Evolutionary conservation across 495 filamentous ascomycete species (phyloP), one percentile per base, ranked within the genome.

Genomic region (Diplogelasinospora grovesii): DNA sequence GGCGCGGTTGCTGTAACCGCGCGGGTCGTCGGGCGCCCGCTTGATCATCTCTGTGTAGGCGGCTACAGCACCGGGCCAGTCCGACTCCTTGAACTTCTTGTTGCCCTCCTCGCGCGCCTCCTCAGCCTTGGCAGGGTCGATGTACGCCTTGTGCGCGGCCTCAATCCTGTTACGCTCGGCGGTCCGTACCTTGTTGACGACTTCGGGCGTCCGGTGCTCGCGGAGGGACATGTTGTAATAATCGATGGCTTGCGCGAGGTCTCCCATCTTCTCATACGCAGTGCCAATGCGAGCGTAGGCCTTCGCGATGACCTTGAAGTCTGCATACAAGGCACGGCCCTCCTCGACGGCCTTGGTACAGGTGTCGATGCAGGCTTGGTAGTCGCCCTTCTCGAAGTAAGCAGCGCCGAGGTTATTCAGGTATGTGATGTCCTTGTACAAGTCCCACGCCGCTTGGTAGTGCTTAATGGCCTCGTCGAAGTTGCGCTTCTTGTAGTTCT

Each of bases 11-110:
- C 83, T 87, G 71, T 90, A 99, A 16, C 93, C 92, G 45, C 92
- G 83, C 22, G 93, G 85, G 59, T 99, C 92, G 2, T 90, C 74
- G 13, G 92, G 92, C 0, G 85, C 80, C 36, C 92, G 89, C 75
- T 97, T 97, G 60, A 82, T 83, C 92, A 96, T 96, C 75, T 99
- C 92, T 2, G 71, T 79, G 69, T 97, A 99, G 2, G 93, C 90
- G 28, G 86, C 89, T 16, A 99, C 90, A 20, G 92, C 92, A 27
- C 76, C 93, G 19, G 90, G 89, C 88, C 90, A 97, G 70, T 99
- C 89, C 13, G 79, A 80, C 46, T 89, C 86, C 70, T 97, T 95
- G 77, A 97, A 99, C 63, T 90, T 92, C 57, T 83, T 71, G 63
- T 95, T 95, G 24, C 92, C 92, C 31, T 94, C 78, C 64, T 95